Base-by-base conservation (phyloP, 2,329 filamentous ascomycete genomes). In the Proliferodiscus dingleyae region DNA sequence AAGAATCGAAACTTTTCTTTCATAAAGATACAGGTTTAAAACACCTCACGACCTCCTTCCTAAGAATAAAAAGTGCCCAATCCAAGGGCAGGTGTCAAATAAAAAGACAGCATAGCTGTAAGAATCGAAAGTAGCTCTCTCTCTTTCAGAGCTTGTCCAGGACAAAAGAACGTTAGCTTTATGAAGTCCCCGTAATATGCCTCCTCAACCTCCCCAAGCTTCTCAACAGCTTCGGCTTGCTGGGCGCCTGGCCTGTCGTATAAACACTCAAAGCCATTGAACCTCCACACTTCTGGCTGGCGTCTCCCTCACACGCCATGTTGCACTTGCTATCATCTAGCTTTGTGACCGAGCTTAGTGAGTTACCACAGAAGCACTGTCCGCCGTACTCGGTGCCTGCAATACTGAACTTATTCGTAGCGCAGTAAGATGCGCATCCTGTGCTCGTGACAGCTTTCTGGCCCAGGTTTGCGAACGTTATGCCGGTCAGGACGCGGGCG, bases 381-480 rank as follows among this genome's bases (percentile, higher is more conserved):
- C 67, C 66, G 26, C 67, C 68, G 21, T 71, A 71, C 54, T 76
- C 71, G 15, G 72, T 74, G 19, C 72, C 73, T 0, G 74, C 72
- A 46, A 75, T 62, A 30, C 62, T n/a, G n/a, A n/a, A n/a, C n/a
- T n/a, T n/a, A n/a, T n/a, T n/a, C n/a, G n/a, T n/a, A n/a, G n/a
- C n/a, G 60, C 77, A 81, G 59, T 73, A 71, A 4, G 64, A 59
- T 39, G 75, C 65, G 55, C 77, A 79, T 18, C 67, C 69, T 39
- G 65, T 68, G 58, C 66, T 69, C 51, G 63, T 69, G 57, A 73
- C 65, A 11, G 47, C 36, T 15, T 55, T 49, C 38, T 55, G 41
- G n/a, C 69, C 69, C 26, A 74, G 55, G 44, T 70, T 61, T 19
- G 69, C 66, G 37, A 68, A 67, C 23, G 64, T 50, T 43, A 68